Conservation (phyloP, 192 early-diverging fungal genomes). For the Coemansia aciculifera region DNA sequence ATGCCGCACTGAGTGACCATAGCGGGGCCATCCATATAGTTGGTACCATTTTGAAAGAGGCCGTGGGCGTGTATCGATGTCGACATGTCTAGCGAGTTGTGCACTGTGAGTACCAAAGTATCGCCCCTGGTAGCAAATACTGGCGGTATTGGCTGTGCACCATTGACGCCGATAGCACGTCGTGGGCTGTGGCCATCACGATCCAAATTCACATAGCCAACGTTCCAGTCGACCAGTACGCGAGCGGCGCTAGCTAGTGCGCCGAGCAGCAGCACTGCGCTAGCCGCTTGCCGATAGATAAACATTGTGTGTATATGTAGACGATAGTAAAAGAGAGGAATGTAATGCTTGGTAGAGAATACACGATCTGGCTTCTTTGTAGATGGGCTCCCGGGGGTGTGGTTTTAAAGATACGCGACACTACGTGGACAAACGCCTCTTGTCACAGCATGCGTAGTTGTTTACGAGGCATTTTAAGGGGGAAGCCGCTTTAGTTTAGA, state of each 20-base stretch:
- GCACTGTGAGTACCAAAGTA: constrained; percentile 22
- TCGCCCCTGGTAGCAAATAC: constrained; percentile 17
- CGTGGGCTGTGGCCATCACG: constrained; percentile 62
- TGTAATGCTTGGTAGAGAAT: background rate
- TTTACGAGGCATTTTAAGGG: background rate
- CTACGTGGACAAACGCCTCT: background rate
- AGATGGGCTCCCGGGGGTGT: background rate
- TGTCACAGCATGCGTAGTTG: constrained; percentile 3
- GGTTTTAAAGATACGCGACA: background rate
- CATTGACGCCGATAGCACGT: constrained; percentile 64
- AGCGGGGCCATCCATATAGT: constrained; percentile 65
- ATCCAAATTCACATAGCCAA: constrained; percentile 59
- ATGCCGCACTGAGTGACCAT: constrained; percentile 72
- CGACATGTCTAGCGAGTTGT: constrained; percentile 54
- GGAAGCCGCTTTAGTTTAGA: background rate
- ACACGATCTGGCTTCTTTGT: background rate
- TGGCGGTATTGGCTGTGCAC: constrained; percentile 53
- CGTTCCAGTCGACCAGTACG: constrained; percentile 57
- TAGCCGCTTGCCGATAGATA: background rate
- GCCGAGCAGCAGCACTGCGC: background rate
- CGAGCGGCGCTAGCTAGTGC: background rate
- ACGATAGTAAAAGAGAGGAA: background rate
- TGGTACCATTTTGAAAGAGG: constrained; percentile 66
- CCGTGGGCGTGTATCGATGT: constrained; percentile 74
- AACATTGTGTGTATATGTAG: background rate